Conservation (phyloP, 257 asterid genomes). For the Plectranthus barbatus region DNA sequence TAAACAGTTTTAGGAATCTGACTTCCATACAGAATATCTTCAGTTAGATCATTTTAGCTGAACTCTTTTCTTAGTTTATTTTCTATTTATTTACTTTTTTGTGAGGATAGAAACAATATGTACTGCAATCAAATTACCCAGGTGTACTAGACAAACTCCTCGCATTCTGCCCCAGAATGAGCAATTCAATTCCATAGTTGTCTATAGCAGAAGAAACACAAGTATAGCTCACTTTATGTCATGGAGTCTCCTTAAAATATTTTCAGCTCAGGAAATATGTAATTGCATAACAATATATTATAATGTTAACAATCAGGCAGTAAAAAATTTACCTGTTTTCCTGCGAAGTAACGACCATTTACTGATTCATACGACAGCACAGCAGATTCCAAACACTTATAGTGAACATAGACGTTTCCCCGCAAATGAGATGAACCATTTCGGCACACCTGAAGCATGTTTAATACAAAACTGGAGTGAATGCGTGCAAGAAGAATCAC, state of each 20-base stretch:
- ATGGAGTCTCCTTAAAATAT: constrained; percentile 1
- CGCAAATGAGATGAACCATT: constrained; percentile 86
- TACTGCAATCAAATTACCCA: not conserved
- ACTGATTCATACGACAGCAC: constrained; percentile 58
- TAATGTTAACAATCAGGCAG: not conserved
- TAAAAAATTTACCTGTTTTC: constrained; percentile 58
- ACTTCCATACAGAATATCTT: not conserved
- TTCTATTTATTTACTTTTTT: not conserved
- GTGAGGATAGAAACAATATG: not conserved
- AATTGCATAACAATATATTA: not conserved
- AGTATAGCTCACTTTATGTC: not conserved
- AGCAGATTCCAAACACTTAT: constrained; percentile 72
- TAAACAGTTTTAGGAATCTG: not conserved
- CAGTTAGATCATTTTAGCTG: not conserved
- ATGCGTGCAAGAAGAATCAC: not conserved
- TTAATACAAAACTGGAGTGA: constrained; percentile 14
- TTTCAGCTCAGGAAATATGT: not conserved
- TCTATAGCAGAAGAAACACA: not conserved
- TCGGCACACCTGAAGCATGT: constrained; percentile 68
- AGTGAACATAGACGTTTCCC: constrained; percentile 90
- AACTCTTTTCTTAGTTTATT: not conserved
- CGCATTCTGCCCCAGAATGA: not conserved
- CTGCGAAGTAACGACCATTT: constrained; percentile 92
- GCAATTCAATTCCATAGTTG: not conserved
- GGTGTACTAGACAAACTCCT: not conserved